These are phyloP conservation scores for Tanacetum coccineum DNA, from an alignment of 129 eudicot genomes.

Conservation along the genomic window DNA sequence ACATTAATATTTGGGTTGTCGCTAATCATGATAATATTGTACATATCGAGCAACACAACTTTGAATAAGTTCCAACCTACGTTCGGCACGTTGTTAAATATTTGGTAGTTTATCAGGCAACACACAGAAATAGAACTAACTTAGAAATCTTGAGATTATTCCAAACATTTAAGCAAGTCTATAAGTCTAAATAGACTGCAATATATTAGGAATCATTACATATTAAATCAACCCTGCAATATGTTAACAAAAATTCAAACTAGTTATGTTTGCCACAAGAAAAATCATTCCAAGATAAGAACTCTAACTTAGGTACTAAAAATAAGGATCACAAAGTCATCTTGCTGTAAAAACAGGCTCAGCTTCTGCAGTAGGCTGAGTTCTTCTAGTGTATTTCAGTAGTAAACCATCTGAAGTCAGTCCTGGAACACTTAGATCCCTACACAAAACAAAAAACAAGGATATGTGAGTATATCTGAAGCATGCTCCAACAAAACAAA, in stretches of 20 bases:
- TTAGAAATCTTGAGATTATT: not conserved
- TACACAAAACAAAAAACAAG: slow-evolving; percentile 25
- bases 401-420: slow-evolving; percentile 92
- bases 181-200: not conserved
- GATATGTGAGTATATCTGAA: not conserved
- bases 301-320: not conserved
- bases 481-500: not conserved
- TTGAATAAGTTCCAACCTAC: no score
- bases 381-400: slow-evolving; percentile 86
- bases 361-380: slow-evolving; percentile 67
- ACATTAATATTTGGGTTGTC: no score
- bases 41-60: no score
- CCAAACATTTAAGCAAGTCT: not conserved
- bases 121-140: not conserved
- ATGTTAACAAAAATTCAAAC: slow-evolving; percentile 20
- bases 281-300: no score
- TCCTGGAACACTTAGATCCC: slow-evolving; percentile 96
- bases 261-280: slow-evolving; percentile 6
- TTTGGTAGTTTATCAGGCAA: not conserved
- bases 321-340: slow-evolving; percentile 26
- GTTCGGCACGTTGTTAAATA: no score
- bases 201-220: not conserved
- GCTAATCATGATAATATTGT: no score
- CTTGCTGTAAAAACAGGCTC: slow-evolving; percentile 91
- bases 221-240: not conserved